Conservation (phyloP, 306 rosid species). For the Nissolia schottii region DNA sequence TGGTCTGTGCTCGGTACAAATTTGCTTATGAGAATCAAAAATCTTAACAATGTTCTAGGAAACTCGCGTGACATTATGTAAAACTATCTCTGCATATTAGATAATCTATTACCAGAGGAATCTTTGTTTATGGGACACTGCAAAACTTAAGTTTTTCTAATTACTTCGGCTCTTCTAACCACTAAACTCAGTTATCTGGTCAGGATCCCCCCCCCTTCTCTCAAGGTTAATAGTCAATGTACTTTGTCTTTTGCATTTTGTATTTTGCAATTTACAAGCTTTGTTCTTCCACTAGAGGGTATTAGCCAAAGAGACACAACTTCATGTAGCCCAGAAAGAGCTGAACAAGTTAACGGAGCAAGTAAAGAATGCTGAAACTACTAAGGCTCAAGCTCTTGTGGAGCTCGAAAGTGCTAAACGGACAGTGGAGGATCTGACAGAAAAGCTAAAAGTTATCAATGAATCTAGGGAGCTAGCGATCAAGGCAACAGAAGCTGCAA, state of each 20-base stretch:
- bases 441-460: slow-evolving; percentile 50
- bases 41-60: background rate
- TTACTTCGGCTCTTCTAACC: background rate
- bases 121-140: background rate
- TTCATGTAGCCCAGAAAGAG: slow-evolving; percentile 74
- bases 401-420: slow-evolving; percentile 76
- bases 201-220: background rate
- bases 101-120: background rate
- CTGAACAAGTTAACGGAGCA: slow-evolving; percentile 81
- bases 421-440: slow-evolving; percentile 57
- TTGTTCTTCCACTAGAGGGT: slow-evolving; percentile 61
- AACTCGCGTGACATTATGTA: background rate
- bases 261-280: background rate
- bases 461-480: slow-evolving; percentile 68
- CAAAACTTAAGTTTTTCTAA: background rate
- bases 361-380: slow-evolving; percentile 76
- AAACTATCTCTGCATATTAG: background rate
- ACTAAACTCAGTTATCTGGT: background rate
- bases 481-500: slow-evolving; percentile 64
- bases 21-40: background rate
- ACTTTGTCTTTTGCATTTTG: background rate
- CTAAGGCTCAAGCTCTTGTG: slow-evolving; percentile 70
- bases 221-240: background rate
- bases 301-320: slow-evolving; percentile 79
- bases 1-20: background rate